Evolutionary conservation across 371 early-diverging fungal genomes (phyloP), one percentile per base, ranked within the genome.

Genomic region (Rhizopus sp.): DNA sequence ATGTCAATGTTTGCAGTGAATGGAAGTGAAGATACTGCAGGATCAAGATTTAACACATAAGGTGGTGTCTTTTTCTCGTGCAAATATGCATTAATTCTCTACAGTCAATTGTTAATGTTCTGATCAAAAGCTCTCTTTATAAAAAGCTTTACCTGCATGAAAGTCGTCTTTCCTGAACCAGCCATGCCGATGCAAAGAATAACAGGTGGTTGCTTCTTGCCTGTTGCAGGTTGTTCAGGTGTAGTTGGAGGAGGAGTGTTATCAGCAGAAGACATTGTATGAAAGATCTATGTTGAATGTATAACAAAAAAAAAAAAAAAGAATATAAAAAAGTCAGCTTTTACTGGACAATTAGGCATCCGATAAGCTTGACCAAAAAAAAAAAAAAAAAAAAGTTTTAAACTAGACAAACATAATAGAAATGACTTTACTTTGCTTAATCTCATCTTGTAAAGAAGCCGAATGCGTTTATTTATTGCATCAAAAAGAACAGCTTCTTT

Each of bases 1-100:
- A 99, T 99, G 74, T 99, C 99, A 55, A 97, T 93, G 70, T 99
- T 98, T 55, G 96, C 89, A 8, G 93, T 88, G 77, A 93, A 99
- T 31, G 98, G 97, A 32, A 98, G 78, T 34, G 92, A 75, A 3
- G 81, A 68, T 0, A 98, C 98, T 7, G 99, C 99, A 8, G 99
- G 99, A 81, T 99, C 99, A 62, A 99, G 83, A 80, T 99, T 99
- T 47, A 99, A 75, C 12, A 94, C 87, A 72, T 95, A 99, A 17
- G 91, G 90, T 16, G 92, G 82, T 50, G 82, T 83, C 64, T 89
- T 88, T 60, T 83, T 77, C 38, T 82, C 69, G 70, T 91, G 91
- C 62, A 97, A 66, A 62, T 96, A 80, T 9, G 96, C 90, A 78
- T 95, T 93, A 59, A 96, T 70, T 59, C 97, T 82, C 94, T 95